Conservation (phyloP, 1,139 yeast species). For the Hyphopichia buzzinii region DNA sequence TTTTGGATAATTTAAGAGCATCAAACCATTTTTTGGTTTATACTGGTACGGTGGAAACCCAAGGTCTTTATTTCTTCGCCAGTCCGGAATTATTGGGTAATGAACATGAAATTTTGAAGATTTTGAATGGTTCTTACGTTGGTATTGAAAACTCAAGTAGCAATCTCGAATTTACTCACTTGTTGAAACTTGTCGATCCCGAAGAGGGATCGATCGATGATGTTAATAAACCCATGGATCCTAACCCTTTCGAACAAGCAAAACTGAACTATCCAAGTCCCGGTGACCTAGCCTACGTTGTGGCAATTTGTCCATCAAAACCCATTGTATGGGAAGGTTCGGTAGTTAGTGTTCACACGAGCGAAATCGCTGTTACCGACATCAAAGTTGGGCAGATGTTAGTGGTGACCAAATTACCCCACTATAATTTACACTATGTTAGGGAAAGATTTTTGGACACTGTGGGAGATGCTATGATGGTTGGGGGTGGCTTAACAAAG, state of each 20-base stretch:
- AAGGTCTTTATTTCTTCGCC: conserved; percentile 75
- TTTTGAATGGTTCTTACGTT: conserved; percentile 43
- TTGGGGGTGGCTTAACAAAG: conserved; percentile 33
- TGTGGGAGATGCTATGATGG: conserved; percentile 52
- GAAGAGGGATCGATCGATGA: conserved; percentile 14
- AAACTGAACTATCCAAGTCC: conserved; percentile 18
- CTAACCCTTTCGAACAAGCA: conserved; percentile 6
- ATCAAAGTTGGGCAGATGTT: conserved; percentile 70
- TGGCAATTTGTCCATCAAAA: conserved; percentile 76
- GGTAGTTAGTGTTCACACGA: conserved; percentile 57
- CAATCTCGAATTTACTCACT: conserved; percentile 28
- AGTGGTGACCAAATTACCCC: conserved; percentile 53
- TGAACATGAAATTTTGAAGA: conserved; percentile 40
- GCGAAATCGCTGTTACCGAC: conserved; percentile 43
- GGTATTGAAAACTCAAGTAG: conserved; percentile 35
- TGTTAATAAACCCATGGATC: conserved; percentile 3
- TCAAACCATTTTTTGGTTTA: conserved; percentile 78
- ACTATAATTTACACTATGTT: conserved; percentile 34
- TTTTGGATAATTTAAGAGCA: conserved; percentile 57
- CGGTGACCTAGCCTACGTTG: conserved; percentile 55
- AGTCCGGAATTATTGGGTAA: conserved; percentile 53
- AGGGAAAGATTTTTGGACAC: conserved; percentile 49
- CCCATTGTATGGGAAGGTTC: conserved; percentile 93
- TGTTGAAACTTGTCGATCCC: conserved; percentile 22
- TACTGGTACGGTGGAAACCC: conserved; percentile 69